phyloP scores from a whole-genome alignment of 2,329 filamentous ascomycete genomes.

The Tetracladium maxilliforme region DNA sequence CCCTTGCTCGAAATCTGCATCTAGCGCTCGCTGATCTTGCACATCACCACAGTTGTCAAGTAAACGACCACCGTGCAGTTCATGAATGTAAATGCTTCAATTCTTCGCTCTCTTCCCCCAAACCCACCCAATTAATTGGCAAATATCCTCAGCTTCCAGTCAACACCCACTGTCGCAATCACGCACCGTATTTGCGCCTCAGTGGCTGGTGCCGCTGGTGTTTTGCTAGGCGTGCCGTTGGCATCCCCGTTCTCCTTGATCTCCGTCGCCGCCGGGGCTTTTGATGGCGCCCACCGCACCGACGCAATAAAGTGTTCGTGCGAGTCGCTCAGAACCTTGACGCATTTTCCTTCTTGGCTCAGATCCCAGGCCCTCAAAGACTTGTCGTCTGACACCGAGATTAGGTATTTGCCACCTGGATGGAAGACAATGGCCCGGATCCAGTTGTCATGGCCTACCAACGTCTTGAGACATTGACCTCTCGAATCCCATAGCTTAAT shows the following conservation, averaged over 20 bases:
- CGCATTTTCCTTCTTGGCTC: conserved; percentile 76
- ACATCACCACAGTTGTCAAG: too few relatives aligned
- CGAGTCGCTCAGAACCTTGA: conserved; percentile 63
- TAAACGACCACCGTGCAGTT: too few relatives aligned
- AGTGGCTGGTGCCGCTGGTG: conserved; percentile 23
- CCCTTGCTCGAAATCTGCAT: too few relatives aligned
- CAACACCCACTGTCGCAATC: conserved; percentile 76
- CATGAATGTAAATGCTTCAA: too few relatives aligned
- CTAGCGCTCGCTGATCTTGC: too few relatives aligned
- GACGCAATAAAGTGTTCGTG: conserved; percentile 80
- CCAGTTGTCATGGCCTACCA: conserved; percentile 91
- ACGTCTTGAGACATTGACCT: conserved; percentile 70
- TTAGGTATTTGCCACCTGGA: conserved; percentile 77
- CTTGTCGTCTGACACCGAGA: conserved; percentile 82
- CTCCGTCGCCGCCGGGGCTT: conserved; percentile 28
- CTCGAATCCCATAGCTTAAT: conserved; percentile 82
- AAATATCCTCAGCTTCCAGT: conserved; percentile 67
- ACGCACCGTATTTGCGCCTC: conserved; percentile 55
- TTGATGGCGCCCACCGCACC: conserved; percentile 73
- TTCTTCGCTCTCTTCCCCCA: too few relatives aligned
- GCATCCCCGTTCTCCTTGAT: conserved; percentile 21
- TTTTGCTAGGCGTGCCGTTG: conserved; percentile 31
- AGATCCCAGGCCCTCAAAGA: conserved; percentile 90
- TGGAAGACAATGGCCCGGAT: conserved; percentile 77
- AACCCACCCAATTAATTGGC: too few relatives aligned